A percentile compares a stretch with the other conserved stretches of the same genome.
phyloP scores from a whole-genome alignment of 1,284 basidiomycete species.

The Sphaerobolus stellatus region DNA sequence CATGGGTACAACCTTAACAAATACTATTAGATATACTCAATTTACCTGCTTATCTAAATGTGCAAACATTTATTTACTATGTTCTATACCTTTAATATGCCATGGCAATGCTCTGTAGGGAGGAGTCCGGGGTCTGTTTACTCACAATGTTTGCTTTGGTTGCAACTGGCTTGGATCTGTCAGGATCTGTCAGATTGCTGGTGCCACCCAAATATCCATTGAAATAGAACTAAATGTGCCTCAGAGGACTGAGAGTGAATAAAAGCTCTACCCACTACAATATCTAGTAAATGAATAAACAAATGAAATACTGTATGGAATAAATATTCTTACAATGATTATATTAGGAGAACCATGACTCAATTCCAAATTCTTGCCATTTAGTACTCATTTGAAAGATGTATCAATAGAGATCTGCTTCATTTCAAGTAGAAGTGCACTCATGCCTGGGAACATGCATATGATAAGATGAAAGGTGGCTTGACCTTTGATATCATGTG shows the following conservation, averaged over 20 bases:
- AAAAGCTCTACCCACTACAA: conserved; percentile 22
- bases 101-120: too few species aligned
- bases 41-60: too few species aligned
- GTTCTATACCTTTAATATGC: too few species aligned
- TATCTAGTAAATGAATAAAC: conserved; percentile 12
- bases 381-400: conserved; percentile 23
- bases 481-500: neutral
- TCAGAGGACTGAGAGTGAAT: conserved; percentile 25
- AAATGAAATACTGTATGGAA: neutral
- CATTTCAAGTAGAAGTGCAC: conserved; percentile 17
- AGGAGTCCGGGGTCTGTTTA: too few species aligned
- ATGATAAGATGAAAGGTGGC: conserved; percentile 18
- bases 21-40: too few species aligned
- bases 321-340: conserved; percentile 21
- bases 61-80: too few species aligned
- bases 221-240: conserved; percentile 24
- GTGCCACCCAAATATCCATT: conserved; percentile 22
- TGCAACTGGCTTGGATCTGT: too few species aligned
- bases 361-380: conserved; percentile 30
- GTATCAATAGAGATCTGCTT: conserved; percentile 24
- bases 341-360: conserved; percentile 21
- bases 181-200: too few species aligned
- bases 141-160: too few species aligned
- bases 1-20: too few species aligned
- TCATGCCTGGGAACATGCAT: conserved; percentile 24